Evolutionary conservation across 106 monocot species (phyloP).

Genomic region (Narthecium ossifragum): DNA sequence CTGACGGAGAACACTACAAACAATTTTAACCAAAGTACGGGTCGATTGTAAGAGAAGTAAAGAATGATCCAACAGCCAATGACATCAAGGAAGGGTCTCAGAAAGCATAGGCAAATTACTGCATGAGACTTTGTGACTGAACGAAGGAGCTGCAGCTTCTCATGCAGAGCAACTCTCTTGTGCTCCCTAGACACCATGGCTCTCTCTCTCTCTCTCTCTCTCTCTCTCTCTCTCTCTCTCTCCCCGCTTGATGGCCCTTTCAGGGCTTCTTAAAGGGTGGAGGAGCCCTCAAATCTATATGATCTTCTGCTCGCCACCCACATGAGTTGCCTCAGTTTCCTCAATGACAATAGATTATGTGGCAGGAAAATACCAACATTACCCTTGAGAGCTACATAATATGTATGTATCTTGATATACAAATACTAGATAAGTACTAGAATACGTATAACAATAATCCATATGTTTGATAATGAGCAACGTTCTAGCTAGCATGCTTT

Average conservation of each 20-base stretch:
- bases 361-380: slow-evolving; percentile 5
- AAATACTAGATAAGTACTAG: too few relatives aligned
- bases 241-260: slow-evolving; percentile 8
- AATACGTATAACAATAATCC: too few relatives aligned
- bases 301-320: slow-evolving; percentile 18
- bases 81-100: neutral
- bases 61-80: neutral
- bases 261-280: slow-evolving; percentile 11
- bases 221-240: slow-evolving; percentile 9
- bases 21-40: too few relatives aligned
- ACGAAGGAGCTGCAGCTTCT: slow-evolving; percentile 87
- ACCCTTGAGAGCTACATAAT: neutral
- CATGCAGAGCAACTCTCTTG: slow-evolving; percentile 58
- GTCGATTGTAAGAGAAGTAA: neutral
- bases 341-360: slow-evolving; percentile 12
- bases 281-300: slow-evolving; percentile 26
- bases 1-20: too few relatives aligned
- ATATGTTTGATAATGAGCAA: too few relatives aligned
- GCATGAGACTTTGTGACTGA: slow-evolving; percentile 90
- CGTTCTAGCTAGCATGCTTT: too few relatives aligned
- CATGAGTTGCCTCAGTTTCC: slow-evolving; percentile 29
- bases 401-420: too few relatives aligned
- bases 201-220: slow-evolving; percentile 30
- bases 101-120: slow-evolving; percentile 31
- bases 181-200: slow-evolving; percentile 59